Evolutionary conservation across 805 yeast genomes (phyloP).

Genomic region (Pichia phayaonensis): DNA sequence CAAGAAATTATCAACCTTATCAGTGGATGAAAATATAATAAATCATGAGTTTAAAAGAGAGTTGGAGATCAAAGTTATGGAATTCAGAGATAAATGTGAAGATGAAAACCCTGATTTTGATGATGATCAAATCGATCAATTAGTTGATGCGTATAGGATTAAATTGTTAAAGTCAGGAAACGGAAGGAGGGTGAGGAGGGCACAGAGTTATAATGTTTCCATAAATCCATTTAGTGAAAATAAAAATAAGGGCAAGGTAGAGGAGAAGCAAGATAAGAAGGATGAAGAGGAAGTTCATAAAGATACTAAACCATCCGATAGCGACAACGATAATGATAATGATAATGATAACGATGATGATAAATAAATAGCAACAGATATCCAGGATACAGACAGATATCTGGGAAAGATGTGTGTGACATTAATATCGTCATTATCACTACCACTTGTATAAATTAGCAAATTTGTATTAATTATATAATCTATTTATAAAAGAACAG

Average conservation of each 20-base stretch:
- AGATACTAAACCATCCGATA: too few species aligned
- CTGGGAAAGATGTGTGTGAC: too few species aligned
- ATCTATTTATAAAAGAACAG: background rate
- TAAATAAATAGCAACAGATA: too few species aligned
- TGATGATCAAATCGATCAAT: conserved; percentile 30
- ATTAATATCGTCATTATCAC: too few species aligned
- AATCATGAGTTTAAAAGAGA: conserved; percentile 32
- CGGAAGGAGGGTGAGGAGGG: background rate
- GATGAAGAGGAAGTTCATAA: too few species aligned
- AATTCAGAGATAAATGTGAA: conserved; percentile 44
- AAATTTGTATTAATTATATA: background rate
- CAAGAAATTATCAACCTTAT: conserved; percentile 10
- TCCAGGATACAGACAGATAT: too few species aligned
- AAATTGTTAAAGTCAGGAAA: conserved; percentile 9
- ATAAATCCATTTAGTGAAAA: background rate
- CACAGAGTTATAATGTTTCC: background rate
- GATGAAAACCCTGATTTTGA: conserved; percentile 32
- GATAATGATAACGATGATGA: too few species aligned
- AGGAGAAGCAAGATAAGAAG: background rate
- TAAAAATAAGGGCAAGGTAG: too few species aligned
- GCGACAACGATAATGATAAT: too few species aligned
- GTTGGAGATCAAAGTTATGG: conserved; percentile 41
- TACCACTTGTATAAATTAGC: too few species aligned
- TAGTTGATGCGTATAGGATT: conserved; percentile 24
- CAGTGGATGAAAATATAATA: conserved; percentile 23